A percentile compares a stretch with the other conserved stretches of the same genome.
These are phyloP conservation scores for Ophiocordyceps australis DNA, from an alignment of 2,329 filamentous ascomycete species.

Conservation along the genomic window DNA sequence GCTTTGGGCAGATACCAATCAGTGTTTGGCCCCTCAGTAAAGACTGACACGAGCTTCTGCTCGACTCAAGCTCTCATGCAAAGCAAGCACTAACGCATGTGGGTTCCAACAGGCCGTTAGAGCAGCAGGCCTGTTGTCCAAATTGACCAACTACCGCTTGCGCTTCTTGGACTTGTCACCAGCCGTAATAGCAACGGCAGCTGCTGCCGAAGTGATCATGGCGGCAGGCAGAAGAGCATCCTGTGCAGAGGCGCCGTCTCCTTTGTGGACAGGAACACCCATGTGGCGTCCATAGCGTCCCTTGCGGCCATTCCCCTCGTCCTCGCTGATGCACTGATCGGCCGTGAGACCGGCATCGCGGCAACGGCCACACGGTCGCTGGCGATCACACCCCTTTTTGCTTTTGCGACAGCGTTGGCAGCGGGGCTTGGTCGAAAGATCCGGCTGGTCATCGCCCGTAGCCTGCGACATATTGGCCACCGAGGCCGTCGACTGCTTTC, in stretches of 20 bases:
- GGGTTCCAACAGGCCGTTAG: too few species aligned
- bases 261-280: constrained; percentile 45
- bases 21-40: too few species aligned
- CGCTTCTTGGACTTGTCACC: constrained; percentile 42
- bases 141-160: constrained; percentile 35
- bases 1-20: too few species aligned
- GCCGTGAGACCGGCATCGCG: constrained; percentile 86
- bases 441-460: constrained; percentile 76
- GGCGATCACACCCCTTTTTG: constrained; percentile 96
- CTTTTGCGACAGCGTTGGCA: constrained; percentile 98
- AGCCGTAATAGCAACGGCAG: constrained; percentile 10
- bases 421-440: constrained; percentile 86
- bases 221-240: constrained; percentile 23
- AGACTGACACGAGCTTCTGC: too few species aligned
- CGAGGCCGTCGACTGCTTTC: constrained; percentile 59
- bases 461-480: constrained; percentile 23
- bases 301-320: constrained; percentile 93
- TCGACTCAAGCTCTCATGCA: too few species aligned
- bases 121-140: too few species aligned
- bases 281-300: constrained; percentile 69
- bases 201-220: constrained; percentile 19
- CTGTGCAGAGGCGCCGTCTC: constrained; percentile 24
- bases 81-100: too few species aligned
- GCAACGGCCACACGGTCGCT: constrained; percentile 87
- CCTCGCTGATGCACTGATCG: constrained; percentile 91